Base-by-base conservation (phyloP, 305 asterid species). In the Solanum hybrid region DNA sequence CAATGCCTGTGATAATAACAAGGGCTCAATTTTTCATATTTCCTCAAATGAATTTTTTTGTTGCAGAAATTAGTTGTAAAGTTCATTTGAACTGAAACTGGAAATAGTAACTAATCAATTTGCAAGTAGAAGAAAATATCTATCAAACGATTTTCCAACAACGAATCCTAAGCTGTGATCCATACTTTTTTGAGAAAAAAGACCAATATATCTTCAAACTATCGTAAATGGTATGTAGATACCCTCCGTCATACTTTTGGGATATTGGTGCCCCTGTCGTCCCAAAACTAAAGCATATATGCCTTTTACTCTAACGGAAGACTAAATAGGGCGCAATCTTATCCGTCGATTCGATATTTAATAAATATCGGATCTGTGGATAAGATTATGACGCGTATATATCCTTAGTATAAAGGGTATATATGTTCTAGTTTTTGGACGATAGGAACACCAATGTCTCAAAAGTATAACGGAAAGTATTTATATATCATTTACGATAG, bases 331-430 rank as follows among this genome's bases (percentile, higher is more conserved):
- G 9, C 0, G 0, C 24, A 57, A 57, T 18, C n/a, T 18, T 6
- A 6, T 2, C 9, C 22, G 64, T 16, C 4, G 1, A 18, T 51
- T 0, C 1, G 0, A 18, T 57, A 57, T 57, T 18, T 57, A 57
- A 18, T 18, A 57, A 57, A 18, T 18, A 0, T 18, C 11, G 1
- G 0, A 1, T 7, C 0, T 0, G 10, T 57, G 24, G 4, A 57
- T 57, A 6, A 2, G 1, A 57, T 57, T 57, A 57, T 57, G 4
- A 57, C 24, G 0, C 11, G 0, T 57, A 0, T 57, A 57, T 18
- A 0, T 57, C 24, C 24, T 57, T 18, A 2, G 11, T 57, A 57
- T 57, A 57, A 18, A 57, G 1, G 4, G 5, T 57, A 20, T 18
- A 57, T 18, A 57, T 57, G 69, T 1, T 57, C 1, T 57, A 57